Evolutionary conservation across 2,329 filamentous ascomycete species (phyloP).

Genomic region (Ilyonectria robusta): DNA sequence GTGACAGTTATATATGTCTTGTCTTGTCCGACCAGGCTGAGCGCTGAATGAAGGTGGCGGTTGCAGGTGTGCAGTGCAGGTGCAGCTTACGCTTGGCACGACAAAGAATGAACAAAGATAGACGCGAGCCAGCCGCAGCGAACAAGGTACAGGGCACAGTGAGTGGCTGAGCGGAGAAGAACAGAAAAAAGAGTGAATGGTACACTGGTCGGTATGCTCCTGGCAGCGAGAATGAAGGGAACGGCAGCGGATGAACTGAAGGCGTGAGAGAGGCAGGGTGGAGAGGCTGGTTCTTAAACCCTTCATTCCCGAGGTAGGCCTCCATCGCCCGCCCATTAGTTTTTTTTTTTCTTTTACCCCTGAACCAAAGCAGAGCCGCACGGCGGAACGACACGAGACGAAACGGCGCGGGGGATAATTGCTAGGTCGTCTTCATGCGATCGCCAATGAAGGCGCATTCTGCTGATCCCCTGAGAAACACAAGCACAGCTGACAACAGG

Average conservation of each 20-base stretch:
- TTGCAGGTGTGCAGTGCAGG: not conserved
- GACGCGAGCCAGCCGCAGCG: constrained; percentile 16
- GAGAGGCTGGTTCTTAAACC: not conserved
- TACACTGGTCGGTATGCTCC: constrained; percentile 2
- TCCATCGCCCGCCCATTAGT: not conserved
- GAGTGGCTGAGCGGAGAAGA: constrained; percentile 10
- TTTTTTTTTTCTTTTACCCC: not conserved
- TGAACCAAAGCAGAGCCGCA: constrained; percentile 10
- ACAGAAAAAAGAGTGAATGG: not conserved
- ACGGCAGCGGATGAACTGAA: not conserved
- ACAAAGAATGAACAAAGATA: constrained; percentile 9
- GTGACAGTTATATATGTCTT: not conserved
- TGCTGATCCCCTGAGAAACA: not conserved
- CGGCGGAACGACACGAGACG: not conserved
- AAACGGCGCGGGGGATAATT: not conserved
- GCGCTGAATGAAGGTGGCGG: constrained; percentile 4
- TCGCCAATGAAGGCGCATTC: constrained; percentile 2
- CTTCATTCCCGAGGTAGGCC: not conserved
- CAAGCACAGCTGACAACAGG: not conserved
- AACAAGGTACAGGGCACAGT: not conserved
- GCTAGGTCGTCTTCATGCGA: not conserved
- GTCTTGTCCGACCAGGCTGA: no score
- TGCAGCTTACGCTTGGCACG: constrained; percentile 3
- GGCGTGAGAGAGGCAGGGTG: not conserved
- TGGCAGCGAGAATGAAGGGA: constrained; percentile 10